These are phyloP conservation scores for Populus alba DNA, from an alignment of 345 rosid genomes.

Conservation along the genomic window DNA sequence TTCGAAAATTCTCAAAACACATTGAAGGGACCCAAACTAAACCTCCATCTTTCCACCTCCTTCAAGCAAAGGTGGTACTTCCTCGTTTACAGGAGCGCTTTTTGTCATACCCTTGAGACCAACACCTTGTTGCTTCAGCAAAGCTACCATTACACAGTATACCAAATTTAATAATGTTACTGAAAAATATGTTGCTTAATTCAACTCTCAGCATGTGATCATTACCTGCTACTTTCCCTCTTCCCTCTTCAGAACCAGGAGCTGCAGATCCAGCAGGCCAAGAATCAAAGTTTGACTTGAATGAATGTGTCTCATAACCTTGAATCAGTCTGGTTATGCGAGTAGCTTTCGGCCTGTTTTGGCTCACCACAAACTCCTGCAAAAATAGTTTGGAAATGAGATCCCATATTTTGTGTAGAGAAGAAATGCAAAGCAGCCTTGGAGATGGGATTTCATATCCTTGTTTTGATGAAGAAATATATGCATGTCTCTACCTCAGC, in stretches of 20 bases:
- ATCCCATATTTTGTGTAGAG: constrained; percentile 2
- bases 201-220: constrained; percentile 12
- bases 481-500: constrained; percentile 63
- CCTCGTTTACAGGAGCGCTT: constrained; percentile 74
- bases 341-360: constrained; percentile 84
- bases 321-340: constrained; percentile 77
- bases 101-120: constrained; percentile 80
- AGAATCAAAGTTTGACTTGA: constrained; percentile 88
- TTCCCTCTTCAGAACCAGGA: constrained; percentile 87
- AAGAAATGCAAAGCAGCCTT: not conserved
- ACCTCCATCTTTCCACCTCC: constrained; percentile 98
- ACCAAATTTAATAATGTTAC: constrained; percentile 23
- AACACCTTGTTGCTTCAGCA: constrained; percentile 93
- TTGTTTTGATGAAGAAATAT: constrained; percentile 8
- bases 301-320: constrained; percentile 88
- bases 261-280: constrained; percentile 88
- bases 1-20: constrained; percentile 8
- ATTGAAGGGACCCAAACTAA: constrained; percentile 22
- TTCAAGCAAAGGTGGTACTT: constrained; percentile 93
- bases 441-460: constrained; percentile 23
- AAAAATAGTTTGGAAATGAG: constrained; percentile 28
- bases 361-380: constrained; percentile 75
- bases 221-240: constrained; percentile 98
- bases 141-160: constrained; percentile 47
- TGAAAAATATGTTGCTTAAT: constrained; percentile 3